Percentiles rank a stretch among this genome's conserved stretches.
These are phyloP conservation scores for Phycomyces nitens DNA, from an alignment of 192 early-diverging fungal genomes.

Conservation along the genomic window DNA sequence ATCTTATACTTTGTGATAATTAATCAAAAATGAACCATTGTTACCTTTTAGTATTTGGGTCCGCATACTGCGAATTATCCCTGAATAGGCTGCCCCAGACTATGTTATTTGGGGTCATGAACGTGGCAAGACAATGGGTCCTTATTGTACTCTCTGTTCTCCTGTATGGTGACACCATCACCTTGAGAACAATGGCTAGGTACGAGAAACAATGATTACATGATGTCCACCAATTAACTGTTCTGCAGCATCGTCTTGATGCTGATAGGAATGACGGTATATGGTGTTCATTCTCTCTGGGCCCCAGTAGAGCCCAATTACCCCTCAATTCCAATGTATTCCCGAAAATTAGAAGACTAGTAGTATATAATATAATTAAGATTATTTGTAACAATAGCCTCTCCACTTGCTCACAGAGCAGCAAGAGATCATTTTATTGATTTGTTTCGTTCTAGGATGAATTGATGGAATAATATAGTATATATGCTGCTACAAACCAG, in stretches of 20 bases:
- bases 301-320: slow-evolving; percentile 13
- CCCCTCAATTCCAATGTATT: slow-evolving; percentile 11
- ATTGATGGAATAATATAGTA: neutral
- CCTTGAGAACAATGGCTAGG: slow-evolving; percentile 15
- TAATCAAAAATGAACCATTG: too few species aligned
- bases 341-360: slow-evolving; percentile 33
- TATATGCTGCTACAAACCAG: slow-evolving; percentile 8
- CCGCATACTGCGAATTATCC: slow-evolving; percentile 72
- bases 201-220: neutral
- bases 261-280: neutral
- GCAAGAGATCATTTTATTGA: neutral
- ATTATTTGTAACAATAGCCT: slow-evolving; percentile 34
- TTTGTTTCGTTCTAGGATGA: neutral
- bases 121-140: slow-evolving; percentile 72
- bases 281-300: neutral
- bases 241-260: neutral
- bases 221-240: neutral
- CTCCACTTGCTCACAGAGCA: neutral
- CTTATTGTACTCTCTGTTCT: slow-evolving; percentile 63
- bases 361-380: slow-evolving; percentile 49
- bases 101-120: slow-evolving; percentile 73
- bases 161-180: slow-evolving; percentile 72
- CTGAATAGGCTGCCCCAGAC: slow-evolving; percentile 70
- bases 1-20: neutral
- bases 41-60: slow-evolving; percentile 68